Base-by-base conservation (phyloP, 208 protist species). In the Tritrichomonas musculus region DNA sequence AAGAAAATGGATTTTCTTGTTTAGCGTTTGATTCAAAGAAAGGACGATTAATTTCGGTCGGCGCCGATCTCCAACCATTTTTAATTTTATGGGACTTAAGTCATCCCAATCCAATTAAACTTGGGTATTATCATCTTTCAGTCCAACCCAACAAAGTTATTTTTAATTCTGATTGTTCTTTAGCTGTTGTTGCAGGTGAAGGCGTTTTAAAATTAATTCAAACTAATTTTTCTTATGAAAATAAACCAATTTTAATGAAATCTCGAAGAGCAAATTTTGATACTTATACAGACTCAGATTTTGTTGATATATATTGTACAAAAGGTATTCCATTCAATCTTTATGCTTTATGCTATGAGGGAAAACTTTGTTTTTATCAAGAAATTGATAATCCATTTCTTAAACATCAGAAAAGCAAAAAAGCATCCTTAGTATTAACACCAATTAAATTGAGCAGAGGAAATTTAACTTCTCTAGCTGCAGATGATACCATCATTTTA, bases 51-150 rank as follows among this genome's bases (percentile, higher is more conserved):
- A 88, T 88, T 30, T 53, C 77, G 22, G 47, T 88, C 30, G 77
- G 77, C 3, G n/a, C 41, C 1, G 77, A 88, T 88, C 14, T 20
- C 11, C 41, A 88, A 57, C 77, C 77, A 60, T 88, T 41, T 88
- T 53, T 88, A n/a, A 88, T 88, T 60, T 39, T 88, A 39, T 88
- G 77, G 77, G 77, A 88, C 36, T 22, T 88, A 20, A 57, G n/a
- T 20, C 77, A 57, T 33, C 17, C 41, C 2, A 33, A 39, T 17
- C 77, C 77, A 8, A 49, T 47, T 17, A 20, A 25, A 60, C 53
- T 88, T 39, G 77, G 47, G 8, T 36, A 49, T 53, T 88, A 88
- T 57, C 77, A 57, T 47, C 44, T 88, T 39, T 33, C n/a, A 88
- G 53, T 14, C 20, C 14, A 44, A 44, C 77, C 77, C 1, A 88